Percentiles rank a stretch among this genome's conserved stretches.
phyloP scores from a whole-genome alignment of 116 monocot genomes.

The Dioscorea cayenensis region DNA sequence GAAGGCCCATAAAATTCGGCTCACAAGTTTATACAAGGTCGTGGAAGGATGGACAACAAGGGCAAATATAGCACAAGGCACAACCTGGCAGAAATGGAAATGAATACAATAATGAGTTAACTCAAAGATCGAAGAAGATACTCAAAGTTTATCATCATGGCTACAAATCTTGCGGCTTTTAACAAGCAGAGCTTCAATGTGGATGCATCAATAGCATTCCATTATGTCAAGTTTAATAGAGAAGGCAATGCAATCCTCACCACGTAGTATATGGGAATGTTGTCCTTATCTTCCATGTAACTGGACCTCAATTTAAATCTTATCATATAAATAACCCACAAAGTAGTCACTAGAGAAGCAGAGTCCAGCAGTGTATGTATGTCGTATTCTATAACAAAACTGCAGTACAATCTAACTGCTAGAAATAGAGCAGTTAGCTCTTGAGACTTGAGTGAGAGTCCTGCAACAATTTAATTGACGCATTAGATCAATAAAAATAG shows the following conservation, averaged over 20 bases:
- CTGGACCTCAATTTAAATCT: slow-evolving; percentile 48
- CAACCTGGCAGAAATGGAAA: slow-evolving; percentile 18
- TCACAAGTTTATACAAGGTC: slow-evolving; percentile 40
- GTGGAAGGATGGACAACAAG: slow-evolving; percentile 63
- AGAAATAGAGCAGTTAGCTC: slow-evolving; percentile 49
- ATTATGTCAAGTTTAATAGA: neutral
- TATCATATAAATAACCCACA: slow-evolving; percentile 63
- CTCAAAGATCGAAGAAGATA: neutral
- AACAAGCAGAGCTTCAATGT: neutral
- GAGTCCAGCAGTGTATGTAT: slow-evolving; percentile 51
- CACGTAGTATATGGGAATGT: slow-evolving; percentile 50
- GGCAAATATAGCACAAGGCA: slow-evolving; percentile 66
- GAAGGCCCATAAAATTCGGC: slow-evolving; percentile 83
- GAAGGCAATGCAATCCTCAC: slow-evolving; percentile 15
- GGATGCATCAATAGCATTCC: neutral
- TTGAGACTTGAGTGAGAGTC: slow-evolving; percentile 49
- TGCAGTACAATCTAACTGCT: slow-evolving; percentile 53
- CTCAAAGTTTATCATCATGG: neutral
- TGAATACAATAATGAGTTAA: neutral
- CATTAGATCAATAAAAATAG: neutral
- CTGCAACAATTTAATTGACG: slow-evolving; percentile 13
- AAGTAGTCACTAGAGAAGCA: slow-evolving; percentile 37
- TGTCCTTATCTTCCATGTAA: slow-evolving; percentile 66
- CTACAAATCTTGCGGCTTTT: neutral
- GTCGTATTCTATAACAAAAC: slow-evolving; percentile 57